Evolutionary conservation across 1,139 yeast species (phyloP).

Genomic region (Blastobotrys apis): DNA sequence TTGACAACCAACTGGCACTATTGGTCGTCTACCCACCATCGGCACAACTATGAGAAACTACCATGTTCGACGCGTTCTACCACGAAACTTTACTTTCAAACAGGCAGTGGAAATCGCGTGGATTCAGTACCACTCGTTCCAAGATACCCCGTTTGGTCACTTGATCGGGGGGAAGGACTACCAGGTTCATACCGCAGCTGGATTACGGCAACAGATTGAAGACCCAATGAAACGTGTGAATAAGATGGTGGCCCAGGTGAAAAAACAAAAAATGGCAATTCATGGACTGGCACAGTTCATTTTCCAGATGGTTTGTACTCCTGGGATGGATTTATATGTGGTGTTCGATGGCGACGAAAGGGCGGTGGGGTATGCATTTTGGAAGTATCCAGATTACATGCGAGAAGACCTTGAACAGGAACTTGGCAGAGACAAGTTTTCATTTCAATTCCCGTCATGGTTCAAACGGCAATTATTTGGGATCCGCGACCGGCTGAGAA

Average conservation of each 20-base stretch:
- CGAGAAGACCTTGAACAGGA: neutral
- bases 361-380: neutral
- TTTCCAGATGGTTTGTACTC: neutral
- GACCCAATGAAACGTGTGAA: neutral
- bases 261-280: neutral
- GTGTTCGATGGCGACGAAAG: neutral
- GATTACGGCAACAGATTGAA: neutral
- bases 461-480: no score
- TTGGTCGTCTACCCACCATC: no score
- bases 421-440: no score
- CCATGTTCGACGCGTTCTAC: no score
- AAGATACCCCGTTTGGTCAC: neutral
- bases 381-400: neutral
- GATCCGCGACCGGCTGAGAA: neutral
- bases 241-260: neutral
- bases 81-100: no score
- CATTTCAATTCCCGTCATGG: no score
- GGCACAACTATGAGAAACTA: no score
- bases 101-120: constrained; percentile 1
- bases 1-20: no score
- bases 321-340: neutral
- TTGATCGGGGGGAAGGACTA: neutral
- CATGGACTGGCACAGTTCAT: neutral
- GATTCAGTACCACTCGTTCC: neutral
- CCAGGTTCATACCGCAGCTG: neutral